Evolutionary conservation across 2,329 filamentous ascomycete species (phyloP).

Genomic region (Harringtonia lauricola): DNA sequence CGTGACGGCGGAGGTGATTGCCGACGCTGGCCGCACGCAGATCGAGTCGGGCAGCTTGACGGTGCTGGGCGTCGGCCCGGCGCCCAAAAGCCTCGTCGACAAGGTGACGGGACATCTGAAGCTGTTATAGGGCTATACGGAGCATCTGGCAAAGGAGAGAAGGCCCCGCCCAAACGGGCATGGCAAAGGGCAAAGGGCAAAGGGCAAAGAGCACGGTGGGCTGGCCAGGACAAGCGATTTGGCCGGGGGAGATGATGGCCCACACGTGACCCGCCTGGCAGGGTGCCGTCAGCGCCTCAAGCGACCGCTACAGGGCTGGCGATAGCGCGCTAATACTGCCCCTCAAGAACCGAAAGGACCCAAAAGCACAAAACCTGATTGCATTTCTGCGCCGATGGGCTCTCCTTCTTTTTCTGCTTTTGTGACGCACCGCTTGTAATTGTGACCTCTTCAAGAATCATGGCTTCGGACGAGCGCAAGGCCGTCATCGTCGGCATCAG

Average conservation of each 20-base stretch:
- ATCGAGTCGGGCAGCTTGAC: constrained; percentile 89
- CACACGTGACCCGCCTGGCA: too few species aligned
- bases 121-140: constrained; percentile 65
- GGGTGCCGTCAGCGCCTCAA: too few species aligned
- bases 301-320: too few species aligned
- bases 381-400: too few species aligned
- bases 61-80: constrained; percentile 74
- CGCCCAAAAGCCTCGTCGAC: constrained; percentile 78
- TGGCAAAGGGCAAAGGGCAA: neutral
- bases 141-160: too few species aligned
- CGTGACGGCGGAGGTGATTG: constrained; percentile 78
- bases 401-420: too few species aligned
- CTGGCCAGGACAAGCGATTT: too few species aligned
- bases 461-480: constrained; percentile 21
- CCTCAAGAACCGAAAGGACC: too few species aligned
- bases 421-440: neutral
- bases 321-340: too few species aligned
- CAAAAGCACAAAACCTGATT: too few species aligned
- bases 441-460: neutral
- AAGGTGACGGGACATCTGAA: constrained; percentile 77
- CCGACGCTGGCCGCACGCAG: constrained; percentile 94
- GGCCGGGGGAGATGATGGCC: too few species aligned
- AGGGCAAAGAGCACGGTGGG: neutral
- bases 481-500: constrained; percentile 69
- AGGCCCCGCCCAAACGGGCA: neutral